phyloP scores from a whole-genome alignment of 495 filamentous ascomycete genomes.

The Penicillium cataractarum region DNA sequence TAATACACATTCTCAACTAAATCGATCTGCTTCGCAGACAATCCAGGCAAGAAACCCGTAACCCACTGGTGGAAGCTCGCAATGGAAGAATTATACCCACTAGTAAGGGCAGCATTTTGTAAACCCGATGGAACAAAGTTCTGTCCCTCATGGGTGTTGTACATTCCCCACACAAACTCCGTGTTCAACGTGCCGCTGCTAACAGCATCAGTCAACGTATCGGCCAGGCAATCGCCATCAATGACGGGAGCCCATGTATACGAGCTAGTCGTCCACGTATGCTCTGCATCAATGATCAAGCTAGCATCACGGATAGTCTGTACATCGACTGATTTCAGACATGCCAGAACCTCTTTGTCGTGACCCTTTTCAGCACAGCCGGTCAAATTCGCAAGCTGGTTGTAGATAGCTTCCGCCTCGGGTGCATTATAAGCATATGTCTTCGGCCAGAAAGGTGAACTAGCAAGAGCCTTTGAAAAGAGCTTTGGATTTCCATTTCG shows the following conservation, averaged over 20 bases:
- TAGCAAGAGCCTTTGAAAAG: conserved; percentile 59
- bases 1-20: conserved; percentile 48
- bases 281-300: conserved; percentile 44
- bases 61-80: conserved; percentile 55
- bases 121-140: conserved; percentile 60
- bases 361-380: conserved; percentile 42
- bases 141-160: conserved; percentile 63
- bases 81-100: conserved; percentile 49
- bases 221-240: conserved; percentile 54
- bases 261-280: conserved; percentile 55
- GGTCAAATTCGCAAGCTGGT: conserved; percentile 44
- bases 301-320: conserved; percentile 54
- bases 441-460: conserved; percentile 64
- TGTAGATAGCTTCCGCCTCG: conserved; percentile 54
- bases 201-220: conserved; percentile 49
- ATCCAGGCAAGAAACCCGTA: conserved; percentile 52
- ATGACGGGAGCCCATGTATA: conserved; percentile 65
- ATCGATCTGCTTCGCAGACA: conserved; percentile 42
- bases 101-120: conserved; percentile 27
- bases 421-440: conserved; percentile 55
- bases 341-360: conserved; percentile 42
- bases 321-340: conserved; percentile 53
- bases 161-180: conserved; percentile 54
- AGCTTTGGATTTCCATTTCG: conserved; percentile 38
- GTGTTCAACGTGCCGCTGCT: conserved; percentile 44